These are phyloP conservation scores for Apiospora sp. DNA, from an alignment of 2,329 filamentous ascomycete species.

Conservation along the genomic window DNA sequence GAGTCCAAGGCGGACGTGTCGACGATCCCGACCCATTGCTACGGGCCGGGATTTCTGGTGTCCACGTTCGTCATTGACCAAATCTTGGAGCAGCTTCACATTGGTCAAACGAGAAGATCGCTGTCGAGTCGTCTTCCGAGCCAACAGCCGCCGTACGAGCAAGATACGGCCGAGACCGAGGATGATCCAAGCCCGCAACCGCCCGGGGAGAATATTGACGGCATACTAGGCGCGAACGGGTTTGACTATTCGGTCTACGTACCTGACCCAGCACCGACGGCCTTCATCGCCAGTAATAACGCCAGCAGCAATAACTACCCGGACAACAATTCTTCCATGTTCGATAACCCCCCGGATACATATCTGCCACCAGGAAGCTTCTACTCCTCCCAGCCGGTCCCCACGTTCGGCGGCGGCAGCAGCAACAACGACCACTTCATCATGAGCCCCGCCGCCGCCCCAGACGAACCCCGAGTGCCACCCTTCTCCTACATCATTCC, in stretches of 20 bases:
- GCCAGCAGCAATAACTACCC: not conserved
- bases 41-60: not conserved
- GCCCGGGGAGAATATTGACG: not conserved
- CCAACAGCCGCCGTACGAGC: not conserved
- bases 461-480: not conserved
- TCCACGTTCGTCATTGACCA: not conserved
- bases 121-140: not conserved
- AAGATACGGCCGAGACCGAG: not conserved
- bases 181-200: not conserved
- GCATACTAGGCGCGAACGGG: not conserved
- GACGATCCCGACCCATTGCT: not conserved
- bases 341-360: not conserved
- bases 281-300: not conserved
- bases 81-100: not conserved
- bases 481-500: not conserved
- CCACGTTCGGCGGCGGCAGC: not conserved
- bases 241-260: not conserved
- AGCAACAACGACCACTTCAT: not conserved
- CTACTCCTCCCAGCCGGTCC: not conserved
- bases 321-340: not conserved
- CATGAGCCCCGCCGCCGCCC: not conserved
- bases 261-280: not conserved
- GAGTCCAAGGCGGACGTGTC: not conserved
- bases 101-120: too few relatives aligned
- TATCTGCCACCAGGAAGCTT: not conserved